Conservation (phyloP, 495 filamentous ascomycete genomes). For the Lasiosphaeris hirsuta region DNA sequence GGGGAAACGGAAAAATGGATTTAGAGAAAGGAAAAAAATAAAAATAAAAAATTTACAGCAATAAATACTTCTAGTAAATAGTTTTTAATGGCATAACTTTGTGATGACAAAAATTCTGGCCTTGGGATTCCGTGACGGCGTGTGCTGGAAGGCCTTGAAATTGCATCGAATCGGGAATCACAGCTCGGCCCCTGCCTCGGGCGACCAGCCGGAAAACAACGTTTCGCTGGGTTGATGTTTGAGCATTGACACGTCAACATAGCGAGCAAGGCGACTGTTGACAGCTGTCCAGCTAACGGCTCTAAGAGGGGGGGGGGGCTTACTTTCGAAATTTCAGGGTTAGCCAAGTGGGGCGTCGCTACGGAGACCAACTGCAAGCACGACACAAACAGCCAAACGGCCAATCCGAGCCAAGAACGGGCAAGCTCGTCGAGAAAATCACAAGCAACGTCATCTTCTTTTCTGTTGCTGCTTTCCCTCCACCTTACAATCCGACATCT, state of each 20-base stretch:
- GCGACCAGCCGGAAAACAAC: no score
- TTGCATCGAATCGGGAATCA: no score
- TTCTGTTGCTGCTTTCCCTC: constrained; percentile 5
- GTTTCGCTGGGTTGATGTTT: no score
- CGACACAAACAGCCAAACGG: constrained; percentile 20
- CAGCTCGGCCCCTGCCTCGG: no score
- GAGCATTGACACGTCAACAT: no score
- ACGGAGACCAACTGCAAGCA: constrained; percentile 15
- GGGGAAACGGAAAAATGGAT: neutral
- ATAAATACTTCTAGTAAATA: constrained; percentile 2
- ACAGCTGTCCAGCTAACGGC: neutral
- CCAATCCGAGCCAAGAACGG: constrained; percentile 16
- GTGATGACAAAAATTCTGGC: neutral
- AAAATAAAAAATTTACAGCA: constrained; percentile 1
- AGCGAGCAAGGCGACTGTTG: neutral
- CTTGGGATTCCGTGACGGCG: neutral
- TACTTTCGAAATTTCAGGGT: constrained; percentile 13
- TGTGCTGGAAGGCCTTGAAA: no score
- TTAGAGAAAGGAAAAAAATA: neutral
- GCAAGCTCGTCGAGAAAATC: constrained; percentile 8
- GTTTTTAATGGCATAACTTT: neutral
- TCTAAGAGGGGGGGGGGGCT: neutral
- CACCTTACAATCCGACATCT: neutral
- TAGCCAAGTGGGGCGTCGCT: constrained; percentile 17
- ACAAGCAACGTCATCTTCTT: constrained; percentile 22